phyloP scores from a whole-genome alignment of 1,284 basidiomycete genomes.

The Irpex sp. region DNA sequence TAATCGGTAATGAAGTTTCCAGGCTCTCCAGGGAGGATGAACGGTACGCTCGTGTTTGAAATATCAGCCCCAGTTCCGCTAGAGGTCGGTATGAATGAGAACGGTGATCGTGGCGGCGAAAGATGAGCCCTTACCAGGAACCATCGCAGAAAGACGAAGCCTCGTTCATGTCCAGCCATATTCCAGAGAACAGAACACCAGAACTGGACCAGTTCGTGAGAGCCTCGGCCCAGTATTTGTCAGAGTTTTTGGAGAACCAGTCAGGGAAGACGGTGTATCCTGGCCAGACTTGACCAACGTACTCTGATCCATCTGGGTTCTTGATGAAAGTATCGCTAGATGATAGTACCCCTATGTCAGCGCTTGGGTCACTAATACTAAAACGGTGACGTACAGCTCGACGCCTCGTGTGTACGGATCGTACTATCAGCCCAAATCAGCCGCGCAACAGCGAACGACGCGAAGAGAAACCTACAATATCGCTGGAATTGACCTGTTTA shows the following conservation, averaged over 20 bases:
- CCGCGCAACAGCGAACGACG: slow-evolving; percentile 12
- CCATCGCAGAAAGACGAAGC: slow-evolving; percentile 60
- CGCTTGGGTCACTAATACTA: not conserved
- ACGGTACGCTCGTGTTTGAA: slow-evolving; percentile 42
- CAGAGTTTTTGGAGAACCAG: slow-evolving; percentile 61
- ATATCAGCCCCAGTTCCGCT: slow-evolving; percentile 53
- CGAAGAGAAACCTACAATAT: slow-evolving; percentile 31
- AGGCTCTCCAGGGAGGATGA: slow-evolving; percentile 49
- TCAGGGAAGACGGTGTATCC: slow-evolving; percentile 62
- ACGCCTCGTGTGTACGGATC: slow-evolving; percentile 41
- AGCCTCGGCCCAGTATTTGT: slow-evolving; percentile 27
- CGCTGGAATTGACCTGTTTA: slow-evolving; percentile 32
- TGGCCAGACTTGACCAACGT: slow-evolving; percentile 66
- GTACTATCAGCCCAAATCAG: slow-evolving; percentile 31
- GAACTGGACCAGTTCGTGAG: slow-evolving; percentile 51
- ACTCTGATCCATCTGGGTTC: slow-evolving; percentile 63
- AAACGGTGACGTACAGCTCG: slow-evolving; percentile 29
- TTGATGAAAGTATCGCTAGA: slow-evolving; percentile 57
- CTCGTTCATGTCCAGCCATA: slow-evolving; percentile 81
- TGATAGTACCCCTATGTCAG: not conserved
- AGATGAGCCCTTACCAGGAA: slow-evolving; percentile 45
- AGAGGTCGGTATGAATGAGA: not conserved
- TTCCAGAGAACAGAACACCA: slow-evolving; percentile 60
- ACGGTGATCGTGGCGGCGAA: not conserved
- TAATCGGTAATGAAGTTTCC: slow-evolving; percentile 48